Percentiles rank a stretch among this genome's conserved stretches.
phyloP scores from a whole-genome alignment of 2,329 filamentous ascomycete species.

The Parasarocladium wereldwijsianum region DNA sequence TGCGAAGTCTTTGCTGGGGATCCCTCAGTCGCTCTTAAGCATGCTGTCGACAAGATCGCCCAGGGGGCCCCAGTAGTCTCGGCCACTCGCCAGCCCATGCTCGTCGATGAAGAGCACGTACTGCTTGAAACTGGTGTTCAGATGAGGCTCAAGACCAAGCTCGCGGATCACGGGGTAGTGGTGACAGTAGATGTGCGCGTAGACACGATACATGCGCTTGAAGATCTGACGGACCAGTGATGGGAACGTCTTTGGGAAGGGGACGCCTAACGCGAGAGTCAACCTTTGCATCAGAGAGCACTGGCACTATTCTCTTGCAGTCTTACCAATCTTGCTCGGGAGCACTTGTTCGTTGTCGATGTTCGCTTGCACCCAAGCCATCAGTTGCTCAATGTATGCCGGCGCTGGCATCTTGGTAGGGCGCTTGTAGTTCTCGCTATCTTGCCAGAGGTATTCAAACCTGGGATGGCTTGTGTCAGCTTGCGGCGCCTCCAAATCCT shows the following conservation, averaged over 20 bases:
- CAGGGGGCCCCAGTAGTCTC: constrained; percentile 93
- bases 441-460: constrained; percentile 99
- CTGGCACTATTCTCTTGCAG: too few relatives aligned
- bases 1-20: too few relatives aligned
- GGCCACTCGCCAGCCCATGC: constrained; percentile 78
- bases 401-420: constrained; percentile 97
- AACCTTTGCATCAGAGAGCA: too few relatives aligned
- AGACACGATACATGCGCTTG: constrained; percentile 97
- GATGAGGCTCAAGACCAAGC: constrained; percentile 85
- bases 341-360: constrained; percentile 94
- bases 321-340: constrained; percentile 73
- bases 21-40: constrained; percentile 75
- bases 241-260: constrained; percentile 88
- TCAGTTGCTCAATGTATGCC: constrained; percentile 94
- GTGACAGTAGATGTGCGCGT: constrained; percentile 99
- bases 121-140: constrained; percentile 99
- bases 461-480: constrained; percentile 26
- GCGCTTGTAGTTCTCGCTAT: constrained; percentile 82
- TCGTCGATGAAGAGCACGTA: constrained; percentile 98
- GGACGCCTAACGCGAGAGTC: constrained; percentile 59
- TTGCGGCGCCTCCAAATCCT: constrained; percentile 1
- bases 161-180: constrained; percentile 96
- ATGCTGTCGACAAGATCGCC: constrained; percentile 96
- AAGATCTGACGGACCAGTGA: constrained; percentile 86
- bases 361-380: constrained; percentile 90